Evolutionary conservation across 495 filamentous ascomycete genomes (phyloP), one percentile per base, ranked within the genome.

Genomic region (Lasiosphaeria ovina): DNA sequence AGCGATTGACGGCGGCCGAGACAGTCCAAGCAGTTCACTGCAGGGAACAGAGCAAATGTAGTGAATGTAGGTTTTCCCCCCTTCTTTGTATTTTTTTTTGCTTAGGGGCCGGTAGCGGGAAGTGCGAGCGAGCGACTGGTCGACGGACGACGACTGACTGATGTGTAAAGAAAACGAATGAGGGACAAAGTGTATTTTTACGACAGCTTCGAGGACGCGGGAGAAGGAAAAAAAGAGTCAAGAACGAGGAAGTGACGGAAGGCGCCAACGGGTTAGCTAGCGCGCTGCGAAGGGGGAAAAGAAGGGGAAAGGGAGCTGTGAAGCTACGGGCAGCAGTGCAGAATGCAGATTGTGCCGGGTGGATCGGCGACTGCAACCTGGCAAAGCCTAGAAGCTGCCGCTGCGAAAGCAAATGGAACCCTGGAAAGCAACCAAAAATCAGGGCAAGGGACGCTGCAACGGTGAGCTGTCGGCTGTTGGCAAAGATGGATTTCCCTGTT

Each of bases 171-270:
- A 40, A 57, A 24, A 10, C 6, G 33, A 57, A 3, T 5, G 44
- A 34, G 34, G 12, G 6, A 38, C n/a, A 40, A 54, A 36, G 52
- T 38, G 14, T 54, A 42, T 38, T 42, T 54, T 54, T 36, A 33
- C 16, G 52, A n/a, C 36, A 24, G 9, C 9, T 55, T 32, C 54
- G 35, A 57, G 3, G 42, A 48, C 17, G 55, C 36, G 16, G 32
- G 52, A 50, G 16, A 55, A 40, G 45, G 44, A 24, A 9, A 59
- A 57, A 42, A 54, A 38, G 45, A 36, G 51, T 50, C 52, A 55
- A 24, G 11, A 47, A 38, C 57, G 17, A 12, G 42, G 36, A 63
- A 64, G 66, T 64, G 68, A 63, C 67, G 62, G 61, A 63, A 62
- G 57, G 54, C 62, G 58, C 59, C 54, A 61, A 61, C 58, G 36